phyloP scores from a whole-genome alignment of 75 land plant species.

The Pinus tabuliformis region DNA sequence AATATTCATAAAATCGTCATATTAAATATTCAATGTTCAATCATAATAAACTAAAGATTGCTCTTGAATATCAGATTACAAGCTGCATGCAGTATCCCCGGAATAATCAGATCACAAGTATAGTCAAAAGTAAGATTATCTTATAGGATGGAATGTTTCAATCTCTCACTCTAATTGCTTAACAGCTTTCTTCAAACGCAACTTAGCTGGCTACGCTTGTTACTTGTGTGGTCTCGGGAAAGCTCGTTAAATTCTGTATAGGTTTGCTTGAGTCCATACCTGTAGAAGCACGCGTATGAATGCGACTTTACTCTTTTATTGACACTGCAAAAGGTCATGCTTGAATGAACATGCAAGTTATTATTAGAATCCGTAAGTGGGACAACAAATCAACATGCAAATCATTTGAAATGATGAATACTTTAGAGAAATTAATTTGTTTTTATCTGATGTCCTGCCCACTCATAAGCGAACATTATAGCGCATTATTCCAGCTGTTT shows the following conservation, averaged over 20 bases:
- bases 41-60: no score
- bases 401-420: neutral
- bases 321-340: neutral
- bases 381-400: neutral
- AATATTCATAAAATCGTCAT: no score
- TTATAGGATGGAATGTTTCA: no score
- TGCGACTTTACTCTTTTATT: conserved; percentile 27
- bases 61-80: no score
- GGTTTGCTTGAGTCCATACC: conserved; percentile 73
- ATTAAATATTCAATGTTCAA: no score
- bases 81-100: no score
- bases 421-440: neutral
- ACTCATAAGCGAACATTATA: neutral
- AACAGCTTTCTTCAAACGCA: no score
- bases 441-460: neutral
- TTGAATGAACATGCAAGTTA: neutral
- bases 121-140: no score
- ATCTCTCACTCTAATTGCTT: no score
- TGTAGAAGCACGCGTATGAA: conserved; percentile 66
- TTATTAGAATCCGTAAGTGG: neutral
- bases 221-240: conserved; percentile 68
- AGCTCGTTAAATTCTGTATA: conserved; percentile 51
- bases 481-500: no score
- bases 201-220: neutral
- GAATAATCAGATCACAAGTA: no score